Conservation (phyloP, 495 filamentous ascomycete species). For the Parathielavia hyrcaniae region DNA sequence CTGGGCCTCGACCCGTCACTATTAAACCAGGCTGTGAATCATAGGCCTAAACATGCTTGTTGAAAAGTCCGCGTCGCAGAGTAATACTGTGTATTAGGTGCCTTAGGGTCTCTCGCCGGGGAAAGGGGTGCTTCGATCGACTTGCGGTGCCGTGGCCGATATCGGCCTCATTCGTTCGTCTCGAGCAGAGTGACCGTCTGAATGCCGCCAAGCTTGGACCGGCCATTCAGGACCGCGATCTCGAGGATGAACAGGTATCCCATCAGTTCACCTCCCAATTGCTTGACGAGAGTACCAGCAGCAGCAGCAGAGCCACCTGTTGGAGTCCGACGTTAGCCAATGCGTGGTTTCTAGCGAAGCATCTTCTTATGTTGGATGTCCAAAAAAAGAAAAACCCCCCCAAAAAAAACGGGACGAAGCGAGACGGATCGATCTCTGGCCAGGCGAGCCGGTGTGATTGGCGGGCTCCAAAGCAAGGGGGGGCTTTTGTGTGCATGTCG, state of each 20-base stretch:
- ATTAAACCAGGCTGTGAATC: slow-evolving; percentile 8
- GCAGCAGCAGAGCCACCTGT: slow-evolving; percentile 87
- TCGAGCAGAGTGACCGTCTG: slow-evolving; percentile 79
- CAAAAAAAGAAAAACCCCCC: no score
- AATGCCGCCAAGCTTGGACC: slow-evolving; percentile 73
- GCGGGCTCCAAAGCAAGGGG: background rate
- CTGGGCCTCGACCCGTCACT: background rate
- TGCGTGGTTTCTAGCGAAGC: background rate
- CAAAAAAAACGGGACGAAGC: slow-evolving; percentile 6
- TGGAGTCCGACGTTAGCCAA: slow-evolving; percentile 3
- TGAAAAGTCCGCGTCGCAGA: background rate
- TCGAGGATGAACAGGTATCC: slow-evolving; percentile 95
- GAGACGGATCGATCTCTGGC: background rate
- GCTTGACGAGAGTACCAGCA: slow-evolving; percentile 75
- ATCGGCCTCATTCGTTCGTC: slow-evolving; percentile 29
- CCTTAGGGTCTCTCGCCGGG: background rate
- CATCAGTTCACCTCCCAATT: slow-evolving; percentile 75
- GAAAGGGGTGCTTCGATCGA: background rate
- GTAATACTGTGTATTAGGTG: background rate
- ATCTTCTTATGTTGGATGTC: background rate
- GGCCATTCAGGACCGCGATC: slow-evolving; percentile 87
- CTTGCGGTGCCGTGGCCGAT: slow-evolving; percentile 5
- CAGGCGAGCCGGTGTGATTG: slow-evolving; percentile 5
- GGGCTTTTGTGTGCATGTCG: slow-evolving; percentile 20
- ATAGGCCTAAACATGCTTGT: slow-evolving; percentile 1